Evolutionary conservation across 1,139 yeast genomes (phyloP).

Genomic region (Ogataea hybrid): DNA sequence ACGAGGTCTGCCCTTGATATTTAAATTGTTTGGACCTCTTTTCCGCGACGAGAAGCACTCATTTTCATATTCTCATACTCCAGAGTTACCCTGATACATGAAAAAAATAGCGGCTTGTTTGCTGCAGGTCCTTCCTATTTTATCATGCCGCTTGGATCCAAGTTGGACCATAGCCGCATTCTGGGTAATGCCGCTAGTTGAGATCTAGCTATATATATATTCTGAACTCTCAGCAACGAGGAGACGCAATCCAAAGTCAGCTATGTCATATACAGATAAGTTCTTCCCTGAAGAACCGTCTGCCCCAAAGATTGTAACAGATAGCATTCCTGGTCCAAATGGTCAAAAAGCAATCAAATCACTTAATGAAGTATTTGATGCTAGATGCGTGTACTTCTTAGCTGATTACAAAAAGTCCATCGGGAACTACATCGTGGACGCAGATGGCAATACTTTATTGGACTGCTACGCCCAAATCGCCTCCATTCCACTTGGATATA

Average conservation of each 20-base stretch:
- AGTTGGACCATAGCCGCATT: not conserved
- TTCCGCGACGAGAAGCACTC: not conserved
- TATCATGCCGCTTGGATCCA: slow-evolving; percentile 3
- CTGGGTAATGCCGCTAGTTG: not conserved
- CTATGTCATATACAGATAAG: slow-evolving; percentile 26
- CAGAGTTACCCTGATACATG: not conserved
- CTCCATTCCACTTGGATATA: slow-evolving; percentile 76
- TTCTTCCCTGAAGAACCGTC: slow-evolving; percentile 61
- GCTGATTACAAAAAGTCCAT: slow-evolving; percentile 65
- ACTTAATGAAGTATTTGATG: slow-evolving; percentile 57
- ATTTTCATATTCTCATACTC: too few species aligned
- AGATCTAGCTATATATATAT: not conserved
- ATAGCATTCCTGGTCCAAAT: slow-evolving; percentile 63
- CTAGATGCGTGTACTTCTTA: slow-evolving; percentile 64
- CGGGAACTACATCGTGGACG: slow-evolving; percentile 73
- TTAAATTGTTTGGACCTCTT: not conserved
- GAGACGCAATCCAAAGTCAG: too few species aligned
- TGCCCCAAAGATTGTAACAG: slow-evolving; percentile 52
- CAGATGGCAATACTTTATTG: slow-evolving; percentile 63
- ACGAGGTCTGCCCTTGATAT: slow-evolving; percentile 68
- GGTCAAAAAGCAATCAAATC: slow-evolving; percentile 43
- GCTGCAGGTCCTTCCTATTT: slow-evolving; percentile 5
- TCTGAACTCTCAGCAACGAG: too few species aligned
- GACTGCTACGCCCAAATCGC: slow-evolving; percentile 80
- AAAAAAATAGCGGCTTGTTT: slow-evolving; percentile 4